A percentile compares a stretch with the other conserved stretches of the same genome.
These are phyloP conservation scores for Hymenoscyphus fraxineus DNA, from an alignment of 2,329 filamentous ascomycete species.

Conservation along the genomic window DNA sequence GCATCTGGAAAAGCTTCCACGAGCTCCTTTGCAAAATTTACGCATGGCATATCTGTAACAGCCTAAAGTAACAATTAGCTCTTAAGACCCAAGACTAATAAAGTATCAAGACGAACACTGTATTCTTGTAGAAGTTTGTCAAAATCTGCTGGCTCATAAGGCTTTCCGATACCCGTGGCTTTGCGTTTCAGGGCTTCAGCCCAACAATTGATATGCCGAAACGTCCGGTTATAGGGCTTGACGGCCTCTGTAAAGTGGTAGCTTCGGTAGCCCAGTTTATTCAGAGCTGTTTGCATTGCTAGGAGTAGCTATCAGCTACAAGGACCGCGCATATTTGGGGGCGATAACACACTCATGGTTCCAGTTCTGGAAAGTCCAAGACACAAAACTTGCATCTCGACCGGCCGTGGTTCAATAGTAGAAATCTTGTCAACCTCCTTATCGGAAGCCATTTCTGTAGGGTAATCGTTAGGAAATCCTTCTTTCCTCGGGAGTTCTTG, in stretches of 20 bases:
- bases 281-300: conserved; percentile 7
- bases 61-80: neutral
- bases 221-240: neutral
- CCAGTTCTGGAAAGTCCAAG: conserved; percentile 4
- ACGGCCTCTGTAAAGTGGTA: conserved; percentile 1
- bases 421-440: neutral
- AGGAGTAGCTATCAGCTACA: neutral
- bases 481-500: neutral
- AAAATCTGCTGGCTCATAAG: conserved; percentile 1
- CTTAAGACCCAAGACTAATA: neutral
- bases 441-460: neutral
- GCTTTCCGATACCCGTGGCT: neutral
- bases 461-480: neutral
- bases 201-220: neutral
- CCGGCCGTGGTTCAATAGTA: neutral
- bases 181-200: neutral
- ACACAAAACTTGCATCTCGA: conserved; percentile 7
- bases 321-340: neutral
- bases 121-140: conserved; percentile 4
- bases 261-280: neutral
- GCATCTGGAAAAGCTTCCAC: conserved; percentile 5
- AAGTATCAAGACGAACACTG: neutral
- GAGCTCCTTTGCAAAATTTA: conserved; percentile 6
- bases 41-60: conserved; percentile 3
- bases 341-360: conserved; percentile 4